Evolutionary conservation across 345 rosid genomes (phyloP).

Genomic region (Acer yangbiense): DNA sequence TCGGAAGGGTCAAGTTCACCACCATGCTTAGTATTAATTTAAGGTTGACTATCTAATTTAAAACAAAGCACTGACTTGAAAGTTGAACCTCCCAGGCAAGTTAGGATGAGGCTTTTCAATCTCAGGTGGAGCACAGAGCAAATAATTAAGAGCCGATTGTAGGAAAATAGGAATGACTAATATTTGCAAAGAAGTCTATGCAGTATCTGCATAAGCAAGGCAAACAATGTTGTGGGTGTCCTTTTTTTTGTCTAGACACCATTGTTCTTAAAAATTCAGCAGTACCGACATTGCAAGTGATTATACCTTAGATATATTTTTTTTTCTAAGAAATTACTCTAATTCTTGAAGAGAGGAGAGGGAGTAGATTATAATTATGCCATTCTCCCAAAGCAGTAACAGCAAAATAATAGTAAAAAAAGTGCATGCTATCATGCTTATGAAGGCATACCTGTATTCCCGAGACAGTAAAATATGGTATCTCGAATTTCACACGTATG

Average conservation of each 20-base stretch:
- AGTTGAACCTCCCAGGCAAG: neutral
- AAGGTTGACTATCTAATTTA: neutral
- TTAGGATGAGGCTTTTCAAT: slow-evolving; percentile 4
- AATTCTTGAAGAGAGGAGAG: slow-evolving; percentile 1
- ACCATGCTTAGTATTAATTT: neutral
- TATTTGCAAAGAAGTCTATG: neutral
- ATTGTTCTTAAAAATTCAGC: slow-evolving; percentile 3
- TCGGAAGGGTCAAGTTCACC: neutral
- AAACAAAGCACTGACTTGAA: neutral
- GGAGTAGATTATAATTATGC: slow-evolving; percentile 3
- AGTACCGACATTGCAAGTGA: neutral
- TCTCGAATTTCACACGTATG: slow-evolving; percentile 88
- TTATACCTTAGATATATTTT: neutral
- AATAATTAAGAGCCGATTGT: neutral
- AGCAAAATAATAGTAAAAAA: neutral
- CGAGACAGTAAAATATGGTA: slow-evolving; percentile 91
- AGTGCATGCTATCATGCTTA: neutral
- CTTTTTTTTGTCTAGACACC: neutral
- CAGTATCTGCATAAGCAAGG: neutral
- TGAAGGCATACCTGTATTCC: slow-evolving; percentile 77
- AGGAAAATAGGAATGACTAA: neutral
- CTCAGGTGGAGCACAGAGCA: neutral
- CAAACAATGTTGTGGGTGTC: neutral
- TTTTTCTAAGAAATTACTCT: neutral
- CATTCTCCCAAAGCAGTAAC: slow-evolving; percentile 12